These are phyloP conservation scores for Suillus hirtellus DNA, from an alignment of 768 basidiomycete species.

Conservation along the genomic window DNA sequence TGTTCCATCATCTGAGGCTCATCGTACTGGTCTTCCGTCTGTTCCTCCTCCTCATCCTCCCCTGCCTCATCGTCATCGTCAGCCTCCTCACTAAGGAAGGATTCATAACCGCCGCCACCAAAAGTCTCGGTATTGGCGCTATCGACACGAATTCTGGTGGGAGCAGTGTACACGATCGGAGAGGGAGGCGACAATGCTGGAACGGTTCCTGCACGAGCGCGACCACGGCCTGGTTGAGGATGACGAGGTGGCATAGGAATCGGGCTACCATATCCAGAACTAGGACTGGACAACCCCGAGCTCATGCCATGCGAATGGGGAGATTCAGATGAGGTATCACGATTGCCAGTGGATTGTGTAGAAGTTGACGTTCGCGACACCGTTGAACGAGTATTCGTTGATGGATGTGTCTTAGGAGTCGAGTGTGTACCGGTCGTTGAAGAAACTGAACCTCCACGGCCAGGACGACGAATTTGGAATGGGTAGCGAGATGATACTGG, in stretches of 20 bases:
- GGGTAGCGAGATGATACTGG: constrained; percentile 72
- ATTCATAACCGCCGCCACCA: constrained; percentile 30
- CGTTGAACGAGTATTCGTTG: constrained; percentile 39
- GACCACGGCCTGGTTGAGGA: constrained; percentile 39
- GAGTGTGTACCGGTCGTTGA: constrained; percentile 43
- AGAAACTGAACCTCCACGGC: constrained; percentile 44
- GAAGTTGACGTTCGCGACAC: constrained; percentile 41
- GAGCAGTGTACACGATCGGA: constrained; percentile 31
- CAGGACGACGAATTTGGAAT: constrained; percentile 57
- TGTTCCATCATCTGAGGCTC: constrained; percentile 41
- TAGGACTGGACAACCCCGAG: constrained; percentile 40
- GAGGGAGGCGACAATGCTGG: constrained; percentile 39
- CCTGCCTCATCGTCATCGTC: constrained; percentile 25
- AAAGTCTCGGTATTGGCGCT: constrained; percentile 31
- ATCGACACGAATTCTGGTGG: constrained; percentile 28
- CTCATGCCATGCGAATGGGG: constrained; percentile 47
- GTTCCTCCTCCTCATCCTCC: constrained; percentile 31
- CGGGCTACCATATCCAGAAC: constrained; percentile 31
- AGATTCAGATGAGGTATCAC: constrained; percentile 57
- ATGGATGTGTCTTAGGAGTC: constrained; percentile 37
- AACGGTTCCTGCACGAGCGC: constrained; percentile 40
- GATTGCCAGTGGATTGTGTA: constrained; percentile 65
- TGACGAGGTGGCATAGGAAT: constrained; percentile 55
- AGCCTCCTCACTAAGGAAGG: constrained; percentile 29
- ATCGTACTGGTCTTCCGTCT: constrained; percentile 32